Evolutionary conservation across 2,329 filamentous ascomycete species (phyloP), one percentile per base, ranked within the genome.

Genomic region (Plenodomus biglobosus): DNA sequence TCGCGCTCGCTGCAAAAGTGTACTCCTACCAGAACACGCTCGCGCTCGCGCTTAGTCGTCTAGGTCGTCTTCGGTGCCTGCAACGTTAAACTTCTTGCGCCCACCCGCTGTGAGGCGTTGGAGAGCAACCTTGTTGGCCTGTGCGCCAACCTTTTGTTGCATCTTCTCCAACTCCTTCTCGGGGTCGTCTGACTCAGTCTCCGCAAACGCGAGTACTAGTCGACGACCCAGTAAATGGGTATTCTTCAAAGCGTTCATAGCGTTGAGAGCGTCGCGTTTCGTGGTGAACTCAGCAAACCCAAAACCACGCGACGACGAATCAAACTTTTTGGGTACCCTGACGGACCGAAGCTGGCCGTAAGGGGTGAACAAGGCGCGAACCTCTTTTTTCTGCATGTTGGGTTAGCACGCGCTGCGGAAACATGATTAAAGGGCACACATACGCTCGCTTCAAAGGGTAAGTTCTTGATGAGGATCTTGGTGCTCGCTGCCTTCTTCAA

Each of bases 101-200:
- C 88, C 88, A 68, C 83, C 83, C 64, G 87, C 88, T 56, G 88
- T 92, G 68, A 97, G 85, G 72, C 90, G 86, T 75, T 95, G 90
- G 66, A 96, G 78, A 62, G 89, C 88, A 66, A 97, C 87, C 76
- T 92, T 94, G 76, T 95, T 89, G 71, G 88, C 84, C 76, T 97
- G 92, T 52, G 86, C 85, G 53, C 89, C 89, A 68, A 95, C 87
- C 81, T 96, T 99, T 80, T 89, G 88, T 76, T 95, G 90, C 87
- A 99, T 96, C 77, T 90, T 92, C 71, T 88, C 86, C 69, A 99
- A 94, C 76, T 97, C 92, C 74, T 92, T 90, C 77, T 99, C 94
- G 2, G 94, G 86, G 76, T 97, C 92, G 59, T 94, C 80, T 34
- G 89, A 83, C 64, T 97, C 94, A 56, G 87, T 88, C 65, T 90